Conservation (phyloP, 2,329 filamentous ascomycete genomes). For the Penicillium sp. region DNA sequence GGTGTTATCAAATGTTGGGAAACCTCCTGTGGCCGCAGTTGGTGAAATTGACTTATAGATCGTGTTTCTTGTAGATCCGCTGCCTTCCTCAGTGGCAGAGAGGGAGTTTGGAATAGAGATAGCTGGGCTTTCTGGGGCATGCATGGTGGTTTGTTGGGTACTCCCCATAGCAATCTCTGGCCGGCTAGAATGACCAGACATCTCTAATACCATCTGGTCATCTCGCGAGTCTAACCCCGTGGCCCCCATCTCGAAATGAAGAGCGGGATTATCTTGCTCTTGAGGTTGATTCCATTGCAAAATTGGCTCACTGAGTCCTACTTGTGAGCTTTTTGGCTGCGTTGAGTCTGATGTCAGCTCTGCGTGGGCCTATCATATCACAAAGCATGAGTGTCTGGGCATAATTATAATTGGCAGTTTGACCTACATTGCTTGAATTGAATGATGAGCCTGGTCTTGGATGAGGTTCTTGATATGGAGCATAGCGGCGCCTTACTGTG, state of each 20-base stretch:
- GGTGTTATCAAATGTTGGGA: slow-evolving; percentile 2
- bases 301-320: background rate
- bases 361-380: slow-evolving; percentile 3
- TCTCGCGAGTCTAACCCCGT: background rate
- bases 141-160: background rate
- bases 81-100: background rate
- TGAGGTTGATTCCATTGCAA: background rate
- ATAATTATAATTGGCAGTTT: background rate
- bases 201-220: background rate
- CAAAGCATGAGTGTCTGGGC: background rate
- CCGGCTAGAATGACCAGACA: background rate
- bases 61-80: slow-evolving; percentile 3
- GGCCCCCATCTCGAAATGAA: background rate
- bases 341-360: slow-evolving; percentile 2
- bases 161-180: background rate
- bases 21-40: background rate
- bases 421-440: slow-evolving; percentile 9
- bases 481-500: slow-evolving; percentile 42
- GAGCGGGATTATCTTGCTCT: background rate
- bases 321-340: background rate
- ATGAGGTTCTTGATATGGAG: slow-evolving; percentile 36
- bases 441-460: slow-evolving; percentile 6
- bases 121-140: background rate
- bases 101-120: background rate
- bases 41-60: slow-evolving; percentile 13